These are phyloP conservation scores for Colletotrichum incanum DNA, from an alignment of 2,329 filamentous ascomycete genomes.

Conservation along the genomic window DNA sequence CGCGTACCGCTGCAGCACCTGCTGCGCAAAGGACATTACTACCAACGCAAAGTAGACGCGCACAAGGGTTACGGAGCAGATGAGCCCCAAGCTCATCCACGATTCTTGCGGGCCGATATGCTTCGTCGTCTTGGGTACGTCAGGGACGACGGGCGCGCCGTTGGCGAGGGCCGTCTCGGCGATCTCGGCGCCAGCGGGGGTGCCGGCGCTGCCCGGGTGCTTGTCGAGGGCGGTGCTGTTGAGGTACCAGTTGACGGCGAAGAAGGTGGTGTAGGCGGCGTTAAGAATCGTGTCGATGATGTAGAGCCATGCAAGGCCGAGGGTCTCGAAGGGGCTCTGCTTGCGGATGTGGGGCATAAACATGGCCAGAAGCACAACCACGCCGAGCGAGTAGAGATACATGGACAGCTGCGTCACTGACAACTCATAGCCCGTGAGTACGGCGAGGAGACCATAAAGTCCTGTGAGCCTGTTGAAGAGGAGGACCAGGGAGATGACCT, in stretches of 20 bases:
- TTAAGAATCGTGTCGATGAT: slow-evolving; percentile 87
- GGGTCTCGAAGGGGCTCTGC: slow-evolving; percentile 83
- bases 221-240: slow-evolving; percentile 63
- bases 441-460: slow-evolving; percentile 89
- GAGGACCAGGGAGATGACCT: slow-evolving; percentile 86
- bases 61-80: slow-evolving; percentile 80
- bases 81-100: slow-evolving; percentile 83
- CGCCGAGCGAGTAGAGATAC: slow-evolving; percentile 88
- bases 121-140: slow-evolving; percentile 42
- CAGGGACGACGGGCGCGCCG: slow-evolving; percentile 42
- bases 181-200: slow-evolving; percentile 37
- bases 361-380: slow-evolving; percentile 77
- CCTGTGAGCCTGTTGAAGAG: slow-evolving; percentile 95
- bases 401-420: slow-evolving; percentile 89
- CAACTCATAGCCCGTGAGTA: slow-evolving; percentile 88
- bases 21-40: slow-evolving; percentile 86
- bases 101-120: slow-evolving; percentile 66
- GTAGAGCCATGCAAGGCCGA: slow-evolving; percentile 89
- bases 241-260: slow-evolving; percentile 89
- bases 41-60: slow-evolving; percentile 88
- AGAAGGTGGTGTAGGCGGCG: slow-evolving; percentile 84
- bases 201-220: slow-evolving; percentile 43
- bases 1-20: slow-evolving; percentile 71
- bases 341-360: slow-evolving; percentile 86
- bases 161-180: slow-evolving; percentile 38